Evolutionary conservation across 2,329 filamentous ascomycete species (phyloP), one percentile per base, ranked within the genome.

Genomic region (Ophiostoma perfectum): DNA sequence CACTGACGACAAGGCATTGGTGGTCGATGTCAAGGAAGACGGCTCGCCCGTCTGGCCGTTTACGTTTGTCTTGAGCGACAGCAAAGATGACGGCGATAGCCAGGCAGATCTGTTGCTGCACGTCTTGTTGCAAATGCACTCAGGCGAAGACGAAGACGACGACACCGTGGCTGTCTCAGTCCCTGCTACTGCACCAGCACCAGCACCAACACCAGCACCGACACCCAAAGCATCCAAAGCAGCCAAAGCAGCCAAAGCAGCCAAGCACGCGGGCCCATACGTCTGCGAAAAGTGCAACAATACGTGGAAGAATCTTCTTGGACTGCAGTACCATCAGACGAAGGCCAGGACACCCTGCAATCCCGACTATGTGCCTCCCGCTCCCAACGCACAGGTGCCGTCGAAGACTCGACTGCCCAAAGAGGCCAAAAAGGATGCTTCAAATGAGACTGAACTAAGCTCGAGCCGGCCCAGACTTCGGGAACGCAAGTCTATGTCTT

Each of bases 251-350:
- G 64, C 58, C n/a, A 65, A 42, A 27, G 6, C 36, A n/a, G 18
- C 16, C 16, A 63, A 62, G 38, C 58, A 62, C 14, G n/a, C 3
- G 49, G 18, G 14, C 27, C 52, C 39, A 1, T 86, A 77, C 72
- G 77, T 75, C 27, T 88, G 85, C 70, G 80, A 84, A 9, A 83
- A 80, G 60, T 88, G 85, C 69, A 81, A 81, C 9, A 81, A 80
- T 3, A 77, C 75, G 11, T 88, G 84, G 84, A 86, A 86, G 74
- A 87, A 87, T 66, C 78, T 83, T 45, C 78, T 84, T 63, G 85
- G 85, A 0, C 77, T 87, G 16, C 84, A 86, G 66, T 88, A 88
- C 73, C 85, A 88, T 70, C 75, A 83, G 14, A 82, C 81, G 45
- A 87, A 86, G 72, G 83, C 85, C 0, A 78, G 78, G 69, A 82